Percentiles rank a stretch among this genome's conserved stretches.
phyloP scores from a whole-genome alignment of 31 red algal species.

The Asparagopsis taxiformis region DNA sequence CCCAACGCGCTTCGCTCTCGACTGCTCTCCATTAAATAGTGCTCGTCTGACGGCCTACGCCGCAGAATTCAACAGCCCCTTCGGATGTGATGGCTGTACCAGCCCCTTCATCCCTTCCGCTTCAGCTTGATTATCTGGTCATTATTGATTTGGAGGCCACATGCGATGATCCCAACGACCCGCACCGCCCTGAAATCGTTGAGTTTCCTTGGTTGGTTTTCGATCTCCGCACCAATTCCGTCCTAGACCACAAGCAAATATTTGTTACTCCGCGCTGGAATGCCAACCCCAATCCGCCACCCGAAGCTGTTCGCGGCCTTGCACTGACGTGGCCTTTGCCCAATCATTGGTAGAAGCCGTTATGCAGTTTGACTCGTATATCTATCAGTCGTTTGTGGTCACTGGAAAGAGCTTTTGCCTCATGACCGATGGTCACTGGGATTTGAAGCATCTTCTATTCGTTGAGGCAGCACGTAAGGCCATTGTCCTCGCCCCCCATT shows the following conservation, averaged over 20 bases:
- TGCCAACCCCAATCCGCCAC: conserved; percentile 51
- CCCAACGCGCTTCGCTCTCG: too few species aligned
- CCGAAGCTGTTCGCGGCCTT: conserved; percentile 42
- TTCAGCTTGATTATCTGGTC: conserved; percentile 58
- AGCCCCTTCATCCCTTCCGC: conserved; percentile 13
- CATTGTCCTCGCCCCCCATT: conserved; percentile 46
- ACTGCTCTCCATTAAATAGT: too few species aligned
- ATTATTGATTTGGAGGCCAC: conserved; percentile 70
- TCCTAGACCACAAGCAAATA: conserved; percentile 63
- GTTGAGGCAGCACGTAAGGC: conserved; percentile 74
- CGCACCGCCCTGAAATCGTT: conserved; percentile 44
- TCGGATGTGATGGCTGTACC: too few species aligned
- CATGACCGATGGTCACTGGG: conserved; percentile 78
- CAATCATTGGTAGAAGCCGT: conserved; percentile 53
- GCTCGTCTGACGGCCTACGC: too few species aligned
- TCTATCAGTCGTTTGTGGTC: conserved; percentile 59
- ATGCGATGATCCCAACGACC: conserved; percentile 47
- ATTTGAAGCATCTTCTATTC: conserved; percentile 54
- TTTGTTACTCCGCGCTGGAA: conserved; percentile 45
- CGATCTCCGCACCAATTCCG: conserved; percentile 25
- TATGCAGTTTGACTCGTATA: conserved; percentile 61
- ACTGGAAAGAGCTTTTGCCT: conserved; percentile 56
- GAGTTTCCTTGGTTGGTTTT: conserved; percentile 73
- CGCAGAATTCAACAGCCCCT: too few species aligned
- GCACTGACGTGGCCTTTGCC: conserved; percentile 58